A percentile compares a stretch with the other conserved stretches of the same genome.
These are phyloP conservation scores for Linnemannia hyalina DNA, from an alignment of 192 early-diverging fungal species.

Conservation along the genomic window DNA sequence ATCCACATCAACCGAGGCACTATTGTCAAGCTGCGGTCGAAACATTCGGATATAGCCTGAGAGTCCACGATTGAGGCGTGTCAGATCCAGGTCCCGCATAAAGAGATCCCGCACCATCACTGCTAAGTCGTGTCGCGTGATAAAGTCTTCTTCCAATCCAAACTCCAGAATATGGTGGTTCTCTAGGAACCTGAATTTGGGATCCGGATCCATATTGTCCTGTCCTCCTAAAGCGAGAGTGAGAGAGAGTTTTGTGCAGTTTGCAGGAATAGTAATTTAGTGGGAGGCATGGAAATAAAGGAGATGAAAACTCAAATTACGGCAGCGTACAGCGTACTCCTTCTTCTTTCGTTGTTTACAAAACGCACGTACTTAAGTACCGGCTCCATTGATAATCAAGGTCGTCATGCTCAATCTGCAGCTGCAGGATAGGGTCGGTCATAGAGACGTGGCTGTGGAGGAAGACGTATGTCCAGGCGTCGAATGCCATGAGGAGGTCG, in stretches of 20 bases:
- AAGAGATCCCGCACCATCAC: constrained; percentile 13
- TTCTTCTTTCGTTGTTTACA: not conserved
- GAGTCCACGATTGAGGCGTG: not conserved
- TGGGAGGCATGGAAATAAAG: not conserved
- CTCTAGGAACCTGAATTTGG: constrained; percentile 10
- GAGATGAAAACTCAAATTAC: not conserved
- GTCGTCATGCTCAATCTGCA: constrained; percentile 19
- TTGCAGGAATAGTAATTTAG: not conserved
- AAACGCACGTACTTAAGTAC: constrained; percentile 1
- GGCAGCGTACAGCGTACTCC: not conserved
- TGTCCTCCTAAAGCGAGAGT: not conserved
- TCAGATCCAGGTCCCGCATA: constrained; percentile 19
- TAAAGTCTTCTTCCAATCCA: constrained; percentile 14
- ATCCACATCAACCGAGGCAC: not conserved
- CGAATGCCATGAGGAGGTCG: not conserved
- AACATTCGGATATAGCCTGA: constrained; percentile 16
- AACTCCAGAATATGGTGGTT: constrained; percentile 31
- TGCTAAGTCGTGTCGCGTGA: constrained; percentile 20
- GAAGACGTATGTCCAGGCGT: constrained; percentile 31
- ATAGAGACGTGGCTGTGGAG: constrained; percentile 20
- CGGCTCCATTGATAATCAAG: constrained; percentile 28
- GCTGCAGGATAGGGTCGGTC: constrained; percentile 22
- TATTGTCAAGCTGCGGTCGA: not conserved
- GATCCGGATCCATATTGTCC: not conserved
- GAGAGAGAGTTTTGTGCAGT: not conserved